These are phyloP conservation scores for Hymenoscyphus scutula DNA, from an alignment of 2,329 filamentous ascomycete species.

Conservation along the genomic window DNA sequence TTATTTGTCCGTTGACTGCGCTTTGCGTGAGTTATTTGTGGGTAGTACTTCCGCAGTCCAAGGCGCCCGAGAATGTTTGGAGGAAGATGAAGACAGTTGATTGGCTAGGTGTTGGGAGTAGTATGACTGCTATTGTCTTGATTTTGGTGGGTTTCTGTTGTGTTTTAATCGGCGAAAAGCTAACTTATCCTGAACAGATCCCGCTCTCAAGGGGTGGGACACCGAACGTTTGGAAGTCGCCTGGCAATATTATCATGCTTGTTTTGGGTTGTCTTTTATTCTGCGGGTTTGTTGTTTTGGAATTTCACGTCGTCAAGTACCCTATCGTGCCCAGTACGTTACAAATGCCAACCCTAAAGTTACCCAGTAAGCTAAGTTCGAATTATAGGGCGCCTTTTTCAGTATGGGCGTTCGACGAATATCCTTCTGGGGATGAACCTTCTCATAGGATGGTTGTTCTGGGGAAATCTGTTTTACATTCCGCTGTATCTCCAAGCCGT, in stretches of 20 bases:
- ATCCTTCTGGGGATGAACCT: conserved; percentile 5
- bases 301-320: background rate
- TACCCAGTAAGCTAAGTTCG: background rate
- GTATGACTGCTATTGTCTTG: conserved; percentile 12
- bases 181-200: conserved; percentile 13
- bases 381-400: conserved; percentile 11
- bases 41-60: conserved; percentile 23
- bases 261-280: background rate
- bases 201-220: background rate
- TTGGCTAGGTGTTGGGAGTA: conserved; percentile 26
- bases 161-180: conserved; percentile 31
- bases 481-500: conserved; percentile 15
- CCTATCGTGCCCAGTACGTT: conserved; percentile 14
- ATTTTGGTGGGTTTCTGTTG: conserved; percentile 8
- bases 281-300: background rate
- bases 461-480: conserved; percentile 16
- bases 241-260: background rate
- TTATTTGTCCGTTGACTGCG: conserved; percentile 22
- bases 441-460: conserved; percentile 12
- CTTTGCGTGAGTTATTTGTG: conserved; percentile 7
- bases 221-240: background rate
- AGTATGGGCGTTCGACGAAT: conserved; percentile 12
- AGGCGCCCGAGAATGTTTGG: conserved; percentile 14
- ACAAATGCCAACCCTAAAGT: conserved; percentile 49
- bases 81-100: conserved; percentile 30